A percentile compares a stretch with the other conserved stretches of the same genome.
Conservation (phyloP, 768 basidiomycete genomes). For the Sarcodon aspratus region DNA sequence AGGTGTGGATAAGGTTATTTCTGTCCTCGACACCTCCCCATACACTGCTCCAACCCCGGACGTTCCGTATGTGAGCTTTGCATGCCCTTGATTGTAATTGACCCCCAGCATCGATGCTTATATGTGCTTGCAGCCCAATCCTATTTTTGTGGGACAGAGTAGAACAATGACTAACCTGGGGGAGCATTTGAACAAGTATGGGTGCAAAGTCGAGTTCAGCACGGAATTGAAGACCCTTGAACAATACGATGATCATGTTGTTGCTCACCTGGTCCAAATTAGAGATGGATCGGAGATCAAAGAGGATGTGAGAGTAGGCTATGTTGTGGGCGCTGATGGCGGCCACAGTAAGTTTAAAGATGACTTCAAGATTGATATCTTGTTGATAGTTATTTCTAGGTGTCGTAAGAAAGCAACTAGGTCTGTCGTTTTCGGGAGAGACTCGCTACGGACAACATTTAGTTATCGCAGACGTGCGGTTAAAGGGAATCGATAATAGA, state of each 20-base stretch:
- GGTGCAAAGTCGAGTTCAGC: conserved; percentile 21
- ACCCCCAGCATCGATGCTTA: neutral
- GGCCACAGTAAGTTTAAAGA: conserved; percentile 7
- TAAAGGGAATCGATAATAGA: conserved; percentile 19
- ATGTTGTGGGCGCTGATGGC: conserved; percentile 31
- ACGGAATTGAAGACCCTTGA: conserved; percentile 23
- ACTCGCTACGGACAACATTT: conserved; percentile 16
- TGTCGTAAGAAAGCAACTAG: conserved; percentile 25
- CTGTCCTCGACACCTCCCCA: conserved; percentile 2
- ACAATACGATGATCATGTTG: conserved; percentile 20
- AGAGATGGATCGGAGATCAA: conserved; percentile 10
- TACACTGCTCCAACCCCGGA: conserved; percentile 2
- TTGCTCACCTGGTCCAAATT: conserved; percentile 14
- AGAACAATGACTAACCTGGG: conserved; percentile 20
- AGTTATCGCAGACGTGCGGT: conserved; percentile 25
- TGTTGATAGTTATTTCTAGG: conserved; percentile 11
- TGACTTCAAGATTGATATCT: too few relatives aligned
- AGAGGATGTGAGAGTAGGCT: conserved; percentile 20
- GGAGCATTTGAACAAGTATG: conserved; percentile 13
- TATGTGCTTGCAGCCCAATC: neutral
- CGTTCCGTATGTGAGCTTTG: conserved; percentile 8
- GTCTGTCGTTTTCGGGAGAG: conserved; percentile 30
- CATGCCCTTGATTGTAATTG: neutral
- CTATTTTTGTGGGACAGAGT: conserved; percentile 5
- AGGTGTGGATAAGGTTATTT: conserved; percentile 4